Conservation (phyloP, 371 early-diverging fungal genomes). For the Mucor ambiguus region DNA sequence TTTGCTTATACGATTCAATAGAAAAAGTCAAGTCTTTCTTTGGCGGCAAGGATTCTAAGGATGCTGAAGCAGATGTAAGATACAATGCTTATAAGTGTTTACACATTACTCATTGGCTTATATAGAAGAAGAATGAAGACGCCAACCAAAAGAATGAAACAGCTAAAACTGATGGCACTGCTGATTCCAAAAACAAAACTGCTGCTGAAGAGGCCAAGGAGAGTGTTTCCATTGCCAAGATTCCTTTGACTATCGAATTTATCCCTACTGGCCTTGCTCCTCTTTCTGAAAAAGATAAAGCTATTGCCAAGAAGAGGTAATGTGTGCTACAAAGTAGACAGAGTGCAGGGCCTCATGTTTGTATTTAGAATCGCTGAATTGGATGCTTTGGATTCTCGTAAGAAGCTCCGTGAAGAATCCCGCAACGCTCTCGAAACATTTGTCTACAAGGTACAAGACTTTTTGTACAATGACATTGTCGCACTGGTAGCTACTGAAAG, state of each 20-base stretch:
- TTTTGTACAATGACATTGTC: constrained; percentile 74
- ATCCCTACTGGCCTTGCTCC: constrained; percentile 47
- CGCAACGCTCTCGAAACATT: constrained; percentile 89
- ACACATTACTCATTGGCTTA: background rate
- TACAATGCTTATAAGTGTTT: background rate
- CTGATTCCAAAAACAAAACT: constrained; percentile 4
- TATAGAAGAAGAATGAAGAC: constrained; percentile 7
- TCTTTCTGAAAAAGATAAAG: constrained; percentile 42
- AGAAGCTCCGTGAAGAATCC: constrained; percentile 80
- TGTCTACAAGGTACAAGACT: constrained; percentile 85
- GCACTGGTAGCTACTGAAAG: constrained; percentile 68
- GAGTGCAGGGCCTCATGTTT: background rate
- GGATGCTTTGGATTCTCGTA: constrained; percentile 47
- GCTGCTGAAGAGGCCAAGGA: constrained; percentile 28
- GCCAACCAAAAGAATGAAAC: constrained; percentile 21
- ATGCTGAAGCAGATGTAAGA: constrained; percentile 18
- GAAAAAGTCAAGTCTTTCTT: constrained; percentile 81
- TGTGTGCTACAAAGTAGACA: background rate
- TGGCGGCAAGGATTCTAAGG: constrained; percentile 54
- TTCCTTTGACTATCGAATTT: constrained; percentile 47
- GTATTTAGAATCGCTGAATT: constrained; percentile 34
- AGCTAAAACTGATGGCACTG: constrained; percentile 1
- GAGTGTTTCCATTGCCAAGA: constrained; percentile 43
- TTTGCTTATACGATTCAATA: background rate
- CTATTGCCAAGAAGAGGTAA: constrained; percentile 41